A percentile compares a stretch with the other conserved stretches of the same genome.
Evolutionary conservation across 73 alveolate species (phyloP).

Genomic region (Tetrahymena malaccensis): DNA sequence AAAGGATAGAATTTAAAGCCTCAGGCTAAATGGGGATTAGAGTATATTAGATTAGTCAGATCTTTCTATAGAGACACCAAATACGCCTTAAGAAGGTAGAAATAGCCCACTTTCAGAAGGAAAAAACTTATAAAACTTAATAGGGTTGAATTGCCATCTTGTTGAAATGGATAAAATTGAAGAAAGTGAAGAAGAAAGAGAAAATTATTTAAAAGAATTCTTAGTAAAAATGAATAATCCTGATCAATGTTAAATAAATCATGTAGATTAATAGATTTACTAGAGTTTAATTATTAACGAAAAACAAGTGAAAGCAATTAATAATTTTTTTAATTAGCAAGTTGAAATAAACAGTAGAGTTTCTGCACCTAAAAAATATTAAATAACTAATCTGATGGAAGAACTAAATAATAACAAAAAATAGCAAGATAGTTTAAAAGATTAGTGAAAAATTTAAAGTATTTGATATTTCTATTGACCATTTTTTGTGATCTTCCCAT

Average conservation of each 20-base stretch:
- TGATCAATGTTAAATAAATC: neutral
- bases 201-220: neutral
- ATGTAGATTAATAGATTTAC: neutral
- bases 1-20: neutral
- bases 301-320: neutral
- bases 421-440: no score
- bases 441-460: no score
- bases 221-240: neutral
- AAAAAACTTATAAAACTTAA: neutral
- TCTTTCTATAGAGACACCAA: neutral
- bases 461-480: no score
- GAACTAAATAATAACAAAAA: neutral
- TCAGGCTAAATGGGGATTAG: neutral
- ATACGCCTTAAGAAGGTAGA: neutral
- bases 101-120: neutral
- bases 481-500: no score
- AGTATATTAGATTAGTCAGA: neutral
- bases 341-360: neutral
- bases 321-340: neutral
- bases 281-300: neutral
- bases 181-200: neutral
- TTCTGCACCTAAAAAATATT: neutral
- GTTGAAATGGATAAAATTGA: neutral
- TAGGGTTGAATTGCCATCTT: neutral
- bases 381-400: no score